phyloP scores from a whole-genome alignment of 805 yeast species.

The Myxozyma vanderwaltii region DNA sequence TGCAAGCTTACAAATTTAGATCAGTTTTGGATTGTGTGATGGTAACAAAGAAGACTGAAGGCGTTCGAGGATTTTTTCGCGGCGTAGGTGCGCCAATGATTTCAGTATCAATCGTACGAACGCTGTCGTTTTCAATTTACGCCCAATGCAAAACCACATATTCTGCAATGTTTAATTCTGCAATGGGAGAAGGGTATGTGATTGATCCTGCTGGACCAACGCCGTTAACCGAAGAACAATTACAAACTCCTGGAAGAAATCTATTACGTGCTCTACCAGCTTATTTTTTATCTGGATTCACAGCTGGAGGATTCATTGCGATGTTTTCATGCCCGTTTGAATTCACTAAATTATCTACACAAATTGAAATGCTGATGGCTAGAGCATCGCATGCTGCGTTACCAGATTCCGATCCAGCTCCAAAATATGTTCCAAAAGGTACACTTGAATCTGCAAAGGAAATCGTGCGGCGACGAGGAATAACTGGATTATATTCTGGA shows the following conservation, averaged over 20 bases:
- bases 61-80: conserved; percentile 68
- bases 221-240: conserved; percentile 20
- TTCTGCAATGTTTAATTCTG: conserved; percentile 9
- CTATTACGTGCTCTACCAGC: conserved; percentile 27
- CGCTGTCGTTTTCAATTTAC: conserved; percentile 66
- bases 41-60: conserved; percentile 61
- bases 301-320: conserved; percentile 67
- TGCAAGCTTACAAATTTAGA: conserved; percentile 73
- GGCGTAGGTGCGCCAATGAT: conserved; percentile 52
- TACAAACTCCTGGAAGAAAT: conserved; percentile 15
- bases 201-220: conserved; percentile 21
- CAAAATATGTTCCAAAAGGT: conserved; percentile 38
- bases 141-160: conserved; percentile 54
- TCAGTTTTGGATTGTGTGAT: conserved; percentile 59
- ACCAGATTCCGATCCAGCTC: conserved; percentile 42
- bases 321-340: conserved; percentile 81
- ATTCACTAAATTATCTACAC: conserved; percentile 78
- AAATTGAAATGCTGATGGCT: conserved; percentile 54
- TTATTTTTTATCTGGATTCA: conserved; percentile 54
- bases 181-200: conserved; percentile 15
- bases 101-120: conserved; percentile 51
- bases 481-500: conserved; percentile 71
- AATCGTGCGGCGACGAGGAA: conserved; percentile 61
- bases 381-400: conserved; percentile 38
- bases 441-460: conserved; percentile 54